Evolutionary conservation across 2,329 filamentous ascomycete genomes (phyloP).

Genomic region (Zymoseptoria crescenta): DNA sequence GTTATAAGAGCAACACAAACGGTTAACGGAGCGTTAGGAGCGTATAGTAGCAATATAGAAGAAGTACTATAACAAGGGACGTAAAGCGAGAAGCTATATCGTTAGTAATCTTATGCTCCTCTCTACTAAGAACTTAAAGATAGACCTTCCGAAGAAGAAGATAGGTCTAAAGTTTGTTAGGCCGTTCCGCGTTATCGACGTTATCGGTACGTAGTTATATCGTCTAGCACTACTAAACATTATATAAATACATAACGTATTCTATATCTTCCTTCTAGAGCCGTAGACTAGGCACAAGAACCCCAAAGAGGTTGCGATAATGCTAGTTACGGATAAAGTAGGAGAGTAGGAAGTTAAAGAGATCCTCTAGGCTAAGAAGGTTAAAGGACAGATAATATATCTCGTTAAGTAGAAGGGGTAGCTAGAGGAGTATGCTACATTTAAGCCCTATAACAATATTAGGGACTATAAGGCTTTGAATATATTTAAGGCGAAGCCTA

Average conservation of each 20-base stretch:
- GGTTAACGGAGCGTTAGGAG: background rate
- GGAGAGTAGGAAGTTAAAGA: too few species aligned
- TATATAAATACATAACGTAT: background rate
- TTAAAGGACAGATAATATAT: too few species aligned
- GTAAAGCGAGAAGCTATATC: background rate
- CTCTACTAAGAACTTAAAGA: slow-evolving; percentile 1
- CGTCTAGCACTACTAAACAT: background rate
- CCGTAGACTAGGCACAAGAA: too few species aligned
- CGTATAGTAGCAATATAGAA: slow-evolving; percentile 1
- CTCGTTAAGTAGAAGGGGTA: too few species aligned
- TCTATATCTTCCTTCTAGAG: too few species aligned
- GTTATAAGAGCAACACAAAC: slow-evolving; percentile 1
- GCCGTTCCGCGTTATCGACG: background rate
- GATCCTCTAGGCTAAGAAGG: too few species aligned
- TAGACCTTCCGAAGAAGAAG: background rate
- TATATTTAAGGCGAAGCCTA: too few species aligned
- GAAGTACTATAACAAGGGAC: slow-evolving; percentile 3
- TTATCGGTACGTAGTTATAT: background rate
- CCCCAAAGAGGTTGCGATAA: too few species aligned
- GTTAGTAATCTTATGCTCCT: slow-evolving; percentile 2
- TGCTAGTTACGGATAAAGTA: too few species aligned
- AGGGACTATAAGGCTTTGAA: too few species aligned
- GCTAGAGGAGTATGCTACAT: too few species aligned
- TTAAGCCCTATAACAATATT: too few species aligned
- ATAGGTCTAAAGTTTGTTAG: slow-evolving; percentile 1